Conservation (phyloP, 176 grass and related monocot genomes). For the Areca catechu region DNA sequence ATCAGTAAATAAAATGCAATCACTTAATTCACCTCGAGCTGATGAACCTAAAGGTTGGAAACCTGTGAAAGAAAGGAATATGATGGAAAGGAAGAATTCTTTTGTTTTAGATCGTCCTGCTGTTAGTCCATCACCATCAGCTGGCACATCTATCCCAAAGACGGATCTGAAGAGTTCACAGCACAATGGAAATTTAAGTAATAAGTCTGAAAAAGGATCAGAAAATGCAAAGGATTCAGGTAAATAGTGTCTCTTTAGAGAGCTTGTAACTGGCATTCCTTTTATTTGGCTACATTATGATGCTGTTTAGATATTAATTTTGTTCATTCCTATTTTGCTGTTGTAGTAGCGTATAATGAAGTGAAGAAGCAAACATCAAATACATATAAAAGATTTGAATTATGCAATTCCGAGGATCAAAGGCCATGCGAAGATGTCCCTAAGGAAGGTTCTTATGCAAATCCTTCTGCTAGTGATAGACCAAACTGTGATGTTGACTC, state of each 20-base stretch:
- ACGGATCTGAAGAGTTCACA: constrained; percentile 27
- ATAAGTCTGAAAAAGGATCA: constrained; percentile 35
- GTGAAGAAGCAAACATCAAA: constrained; percentile 47
- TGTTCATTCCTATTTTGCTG: constrained; percentile 21
- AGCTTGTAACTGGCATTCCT: constrained; percentile 1
- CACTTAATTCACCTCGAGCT: constrained; percentile 32
- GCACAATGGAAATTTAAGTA: constrained; percentile 28
- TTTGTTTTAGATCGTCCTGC: constrained; percentile 39
- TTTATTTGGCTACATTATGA: not conserved
- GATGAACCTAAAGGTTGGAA: constrained; percentile 45
- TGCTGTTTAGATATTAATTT: constrained; percentile 19
- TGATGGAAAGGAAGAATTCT: constrained; percentile 43
- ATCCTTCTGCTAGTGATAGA: constrained; percentile 13
- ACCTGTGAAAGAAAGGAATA: constrained; percentile 33
- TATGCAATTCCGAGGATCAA: constrained; percentile 6
- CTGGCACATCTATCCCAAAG: constrained; percentile 33
- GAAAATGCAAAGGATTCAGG: constrained; percentile 31
- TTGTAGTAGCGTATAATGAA: constrained; percentile 40
- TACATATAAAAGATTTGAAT: constrained; percentile 24
- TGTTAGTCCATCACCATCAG: too few species aligned
- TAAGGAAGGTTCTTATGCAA: constrained; percentile 14
- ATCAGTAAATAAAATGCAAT: constrained; percentile 43
- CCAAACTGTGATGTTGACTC: constrained; percentile 39
- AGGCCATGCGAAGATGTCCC: constrained; percentile 17
- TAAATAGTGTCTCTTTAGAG: constrained; percentile 11